A percentile compares a stretch with the other conserved stretches of the same genome.
These are phyloP conservation scores for Colletotrichum agaves DNA, from an alignment of 2,329 filamentous ascomycete genomes.

Conservation along the genomic window DNA sequence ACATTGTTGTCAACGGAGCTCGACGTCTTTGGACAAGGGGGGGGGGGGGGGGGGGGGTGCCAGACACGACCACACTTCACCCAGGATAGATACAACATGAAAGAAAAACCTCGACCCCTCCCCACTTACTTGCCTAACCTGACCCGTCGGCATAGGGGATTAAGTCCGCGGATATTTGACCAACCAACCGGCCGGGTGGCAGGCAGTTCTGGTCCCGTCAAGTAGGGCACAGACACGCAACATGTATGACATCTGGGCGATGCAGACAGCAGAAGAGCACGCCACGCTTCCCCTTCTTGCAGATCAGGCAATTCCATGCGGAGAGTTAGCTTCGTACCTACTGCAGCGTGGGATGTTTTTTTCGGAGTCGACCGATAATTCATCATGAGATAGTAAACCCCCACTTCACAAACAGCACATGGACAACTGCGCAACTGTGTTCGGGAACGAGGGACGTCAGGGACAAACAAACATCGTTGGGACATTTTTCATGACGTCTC, in stretches of 20 bases:
- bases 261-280: neutral
- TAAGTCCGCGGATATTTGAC: too few species aligned
- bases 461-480: neutral
- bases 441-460: neutral
- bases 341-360: neutral
- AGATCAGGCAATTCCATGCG: slow-evolving; percentile 8
- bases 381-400: too few species aligned
- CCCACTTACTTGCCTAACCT: too few species aligned
- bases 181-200: neutral
- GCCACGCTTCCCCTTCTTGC: neutral
- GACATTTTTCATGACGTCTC: neutral
- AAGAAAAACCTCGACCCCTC: too few species aligned
- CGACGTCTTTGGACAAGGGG: too few species aligned
- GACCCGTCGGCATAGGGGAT: too few species aligned
- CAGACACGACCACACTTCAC: too few species aligned
- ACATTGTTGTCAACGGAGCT: too few species aligned
- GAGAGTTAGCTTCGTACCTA: neutral
- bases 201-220: too few species aligned
- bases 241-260: neutral
- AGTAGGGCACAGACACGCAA: neutral
- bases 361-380: neutral
- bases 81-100: too few species aligned
- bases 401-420: neutral
- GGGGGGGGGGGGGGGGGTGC: too few species aligned
- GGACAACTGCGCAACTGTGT: neutral